Percentiles rank a stretch among this genome's conserved stretches.
These are phyloP conservation scores for Penicillium robsamsonii DNA, from an alignment of 495 filamentous ascomycete genomes.

Conservation along the genomic window DNA sequence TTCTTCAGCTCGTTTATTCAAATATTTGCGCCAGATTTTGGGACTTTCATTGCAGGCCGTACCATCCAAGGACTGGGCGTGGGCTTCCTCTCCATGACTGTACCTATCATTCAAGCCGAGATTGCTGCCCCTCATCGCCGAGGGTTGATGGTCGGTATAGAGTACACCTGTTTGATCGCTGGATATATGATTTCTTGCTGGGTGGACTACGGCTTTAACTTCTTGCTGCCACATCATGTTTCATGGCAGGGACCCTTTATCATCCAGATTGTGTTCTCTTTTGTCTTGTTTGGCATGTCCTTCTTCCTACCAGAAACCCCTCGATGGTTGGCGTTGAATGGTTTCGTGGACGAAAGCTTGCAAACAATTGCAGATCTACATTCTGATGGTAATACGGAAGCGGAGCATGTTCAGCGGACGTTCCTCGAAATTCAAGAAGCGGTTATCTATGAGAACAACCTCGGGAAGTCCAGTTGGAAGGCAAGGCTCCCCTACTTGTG, in stretches of 20 bases:
- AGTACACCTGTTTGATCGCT: constrained; percentile 30
- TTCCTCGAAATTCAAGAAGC: constrained; percentile 31
- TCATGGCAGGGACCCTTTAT: constrained; percentile 34
- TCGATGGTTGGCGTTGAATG: constrained; percentile 32
- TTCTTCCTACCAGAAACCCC: constrained; percentile 33
- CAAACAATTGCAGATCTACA: constrained; percentile 32
- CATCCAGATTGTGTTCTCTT: constrained; percentile 30
- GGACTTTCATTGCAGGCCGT: constrained; percentile 27
- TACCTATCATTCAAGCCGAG: constrained; percentile 32
- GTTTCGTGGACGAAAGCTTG: constrained; percentile 29
- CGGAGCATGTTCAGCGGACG: constrained; percentile 22
- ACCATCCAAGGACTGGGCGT: constrained; percentile 29
- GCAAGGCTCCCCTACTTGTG: constrained; percentile 10
- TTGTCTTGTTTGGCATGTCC: constrained; percentile 27
- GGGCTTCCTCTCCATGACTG: constrained; percentile 31
- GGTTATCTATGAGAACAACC: constrained; percentile 27
- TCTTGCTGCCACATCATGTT: constrained; percentile 24
- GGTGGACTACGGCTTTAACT: constrained; percentile 35
- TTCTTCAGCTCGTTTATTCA: constrained; percentile 35
- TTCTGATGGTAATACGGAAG: constrained; percentile 22
- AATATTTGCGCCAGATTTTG: constrained; percentile 31
- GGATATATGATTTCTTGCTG: constrained; percentile 35
- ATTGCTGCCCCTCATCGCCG: constrained; percentile 27
- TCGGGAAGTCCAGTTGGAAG: constrained; percentile 28
- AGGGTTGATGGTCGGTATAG: constrained; percentile 34